Conservation (phyloP, 495 filamentous ascomycete species). For the Talaromyces stipitatus region DNA sequence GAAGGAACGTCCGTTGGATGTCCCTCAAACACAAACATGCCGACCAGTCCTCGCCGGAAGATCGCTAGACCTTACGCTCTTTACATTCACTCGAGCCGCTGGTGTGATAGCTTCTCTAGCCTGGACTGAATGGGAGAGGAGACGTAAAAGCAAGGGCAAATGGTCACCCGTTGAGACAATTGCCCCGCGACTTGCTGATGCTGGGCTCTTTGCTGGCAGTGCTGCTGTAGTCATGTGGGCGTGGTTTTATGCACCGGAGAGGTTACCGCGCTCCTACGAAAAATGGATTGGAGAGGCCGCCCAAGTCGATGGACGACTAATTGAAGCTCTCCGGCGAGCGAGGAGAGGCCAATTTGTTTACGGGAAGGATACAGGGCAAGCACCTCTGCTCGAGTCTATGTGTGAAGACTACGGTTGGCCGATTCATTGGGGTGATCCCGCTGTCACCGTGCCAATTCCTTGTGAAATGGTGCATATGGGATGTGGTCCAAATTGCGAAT, state of each 20-base stretch:
- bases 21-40: background rate
- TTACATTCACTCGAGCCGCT: slow-evolving; percentile 65
- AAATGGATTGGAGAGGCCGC: slow-evolving; percentile 81
- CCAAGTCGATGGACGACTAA: slow-evolving; percentile 68
- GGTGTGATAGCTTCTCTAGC: slow-evolving; percentile 62
- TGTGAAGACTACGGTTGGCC: slow-evolving; percentile 68
- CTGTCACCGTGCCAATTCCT: slow-evolving; percentile 64
- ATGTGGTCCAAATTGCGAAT: slow-evolving; percentile 67
- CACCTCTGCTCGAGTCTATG: slow-evolving; percentile 62
- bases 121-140: slow-evolving; percentile 45
- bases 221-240: slow-evolving; percentile 85
- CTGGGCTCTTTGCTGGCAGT: slow-evolving; percentile 68
- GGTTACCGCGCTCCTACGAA: slow-evolving; percentile 67
- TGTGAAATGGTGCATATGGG: slow-evolving; percentile 89
- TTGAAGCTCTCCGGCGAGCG: slow-evolving; percentile 64
- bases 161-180: slow-evolving; percentile 46
- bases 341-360: slow-evolving; percentile 60
- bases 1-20: background rate
- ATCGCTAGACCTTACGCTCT: slow-evolving; percentile 81
- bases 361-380: slow-evolving; percentile 71
- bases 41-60: slow-evolving; percentile 52
- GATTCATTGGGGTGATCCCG: slow-evolving; percentile 67
- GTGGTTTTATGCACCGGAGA: slow-evolving; percentile 70
- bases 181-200: slow-evolving; percentile 51
- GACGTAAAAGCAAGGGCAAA: slow-evolving; percentile 23